Base-by-base conservation (phyloP, 495 filamentous ascomycete genomes). In the Viridothelium virens region DNA sequence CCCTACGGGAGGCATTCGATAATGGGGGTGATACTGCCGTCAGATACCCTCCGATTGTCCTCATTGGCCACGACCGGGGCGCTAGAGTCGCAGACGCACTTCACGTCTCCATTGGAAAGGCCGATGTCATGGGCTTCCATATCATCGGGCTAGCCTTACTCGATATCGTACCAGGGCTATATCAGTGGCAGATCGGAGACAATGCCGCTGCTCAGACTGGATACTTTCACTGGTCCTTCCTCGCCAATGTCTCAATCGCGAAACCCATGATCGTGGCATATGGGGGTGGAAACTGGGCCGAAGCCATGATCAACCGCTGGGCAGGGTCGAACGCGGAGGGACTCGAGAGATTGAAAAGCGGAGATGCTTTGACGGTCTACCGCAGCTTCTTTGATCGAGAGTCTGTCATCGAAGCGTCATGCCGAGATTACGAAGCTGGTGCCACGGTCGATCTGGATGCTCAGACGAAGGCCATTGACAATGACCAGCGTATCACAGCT, bases 201-300 rank as follows among this genome's bases (percentile, higher is more conserved):
- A 63, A 76, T 31, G 72, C 77, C 5, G 46, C 46, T 14, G 68
- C 73, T 33, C 67, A 71, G 31, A 68, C 68, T 7, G 72, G 67
- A 1, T 76, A 75, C 53, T 83, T 78, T 74, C 81, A 84, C 71
- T 84, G 81, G 82, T 70, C 80, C 0, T 73, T 84, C 34, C 71
- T 84, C 9, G 80, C 82, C 2, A 82, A 81, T 38, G 73, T 77
- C 12, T 72, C 76, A 12, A 65, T 81, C 0, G 80, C 79, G 0
- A 74, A 74, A n/a, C 56, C 65, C 10, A 79, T 83, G 79, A 77
- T 83, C 44, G 63, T 62, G 39, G 76, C 76, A 6, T 76, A 75
- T 46, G 82, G 82, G 7, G 77, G 75, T 0, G 77, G 69, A 6
- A 67, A 70, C 2, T 84, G 74, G 68, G 74, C 73, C 38, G 50